phyloP scores from a whole-genome alignment of 2,329 filamentous ascomycete genomes.

The Leptographium procerum region DNA sequence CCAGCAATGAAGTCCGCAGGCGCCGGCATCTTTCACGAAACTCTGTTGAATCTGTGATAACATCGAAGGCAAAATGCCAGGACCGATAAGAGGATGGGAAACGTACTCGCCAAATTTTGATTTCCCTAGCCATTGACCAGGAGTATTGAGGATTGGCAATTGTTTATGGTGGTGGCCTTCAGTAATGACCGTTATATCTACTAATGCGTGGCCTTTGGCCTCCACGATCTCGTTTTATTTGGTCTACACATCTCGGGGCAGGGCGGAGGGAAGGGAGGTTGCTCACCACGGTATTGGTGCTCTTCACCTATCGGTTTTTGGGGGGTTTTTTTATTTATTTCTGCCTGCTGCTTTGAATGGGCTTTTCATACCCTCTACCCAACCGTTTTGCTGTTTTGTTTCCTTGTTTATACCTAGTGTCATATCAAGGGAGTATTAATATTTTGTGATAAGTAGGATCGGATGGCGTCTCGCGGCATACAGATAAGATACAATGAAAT shows the following conservation, averaged over 20 bases:
- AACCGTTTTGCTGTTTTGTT: neutral
- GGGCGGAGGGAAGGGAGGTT: neutral
- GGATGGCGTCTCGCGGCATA: neutral
- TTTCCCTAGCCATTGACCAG: neutral
- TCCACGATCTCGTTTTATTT: neutral
- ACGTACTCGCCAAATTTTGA: neutral
- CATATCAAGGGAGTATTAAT: neutral
- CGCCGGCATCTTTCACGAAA: neutral
- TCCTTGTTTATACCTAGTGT: neutral
- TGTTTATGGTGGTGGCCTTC: neutral
- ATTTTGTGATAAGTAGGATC: neutral
- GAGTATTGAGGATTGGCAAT: neutral
- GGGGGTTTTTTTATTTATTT: too few species aligned
- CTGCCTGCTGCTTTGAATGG: too few species aligned
- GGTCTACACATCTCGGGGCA: neutral
- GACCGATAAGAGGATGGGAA: neutral
- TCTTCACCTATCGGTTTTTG: too few species aligned
- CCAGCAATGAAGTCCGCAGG: neutral
- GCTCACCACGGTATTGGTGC: neutral
- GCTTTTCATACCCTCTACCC: neutral
- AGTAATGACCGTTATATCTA: neutral
- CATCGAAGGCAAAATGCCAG: neutral
- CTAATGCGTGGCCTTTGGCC: neutral
- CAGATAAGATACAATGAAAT: too few species aligned
- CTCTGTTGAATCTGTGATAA: neutral